Evolutionary conservation across 768 basidiomycete species (phyloP).

Genomic region (Strobilomyces dryophilus): DNA sequence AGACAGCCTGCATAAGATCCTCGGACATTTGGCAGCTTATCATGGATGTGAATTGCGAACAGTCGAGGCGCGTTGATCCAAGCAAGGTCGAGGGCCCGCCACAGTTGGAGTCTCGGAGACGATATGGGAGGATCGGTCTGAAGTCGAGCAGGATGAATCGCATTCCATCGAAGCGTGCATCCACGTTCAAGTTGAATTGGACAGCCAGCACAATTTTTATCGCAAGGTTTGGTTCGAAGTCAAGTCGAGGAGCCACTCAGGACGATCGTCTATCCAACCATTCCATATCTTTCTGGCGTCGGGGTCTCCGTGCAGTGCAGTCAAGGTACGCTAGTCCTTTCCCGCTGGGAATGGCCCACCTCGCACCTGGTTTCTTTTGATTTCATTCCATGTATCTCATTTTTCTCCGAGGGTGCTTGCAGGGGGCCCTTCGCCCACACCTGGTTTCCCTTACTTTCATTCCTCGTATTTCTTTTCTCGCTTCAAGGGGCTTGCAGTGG

Average conservation of each 20-base stretch:
- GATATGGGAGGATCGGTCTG: neutral
- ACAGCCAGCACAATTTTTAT: too few species aligned
- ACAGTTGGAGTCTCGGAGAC: neutral
- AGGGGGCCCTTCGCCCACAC: too few species aligned
- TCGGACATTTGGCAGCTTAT: neutral
- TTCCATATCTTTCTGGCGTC: neutral
- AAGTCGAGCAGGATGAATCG: neutral
- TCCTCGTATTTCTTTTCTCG: too few species aligned
- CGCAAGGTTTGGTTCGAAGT: neutral
- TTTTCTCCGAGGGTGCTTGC: too few species aligned
- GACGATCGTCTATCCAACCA: too few species aligned
- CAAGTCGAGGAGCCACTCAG: neutral
- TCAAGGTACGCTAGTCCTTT: neutral
- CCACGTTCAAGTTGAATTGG: too few species aligned
- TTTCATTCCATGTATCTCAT: too few species aligned
- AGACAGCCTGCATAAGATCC: slow-evolving; percentile 5
- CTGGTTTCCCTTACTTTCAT: too few species aligned
- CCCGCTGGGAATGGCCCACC: too few species aligned
- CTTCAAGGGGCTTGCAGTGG: too few species aligned
- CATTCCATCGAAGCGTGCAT: neutral
- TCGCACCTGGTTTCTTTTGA: neutral
- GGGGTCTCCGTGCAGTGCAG: neutral
- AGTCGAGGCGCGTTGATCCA: neutral
- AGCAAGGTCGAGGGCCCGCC: neutral
- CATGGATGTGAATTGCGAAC: neutral